Conservation (phyloP, 2,329 filamentous ascomycete genomes). For the Talaromyces sp. region DNA sequence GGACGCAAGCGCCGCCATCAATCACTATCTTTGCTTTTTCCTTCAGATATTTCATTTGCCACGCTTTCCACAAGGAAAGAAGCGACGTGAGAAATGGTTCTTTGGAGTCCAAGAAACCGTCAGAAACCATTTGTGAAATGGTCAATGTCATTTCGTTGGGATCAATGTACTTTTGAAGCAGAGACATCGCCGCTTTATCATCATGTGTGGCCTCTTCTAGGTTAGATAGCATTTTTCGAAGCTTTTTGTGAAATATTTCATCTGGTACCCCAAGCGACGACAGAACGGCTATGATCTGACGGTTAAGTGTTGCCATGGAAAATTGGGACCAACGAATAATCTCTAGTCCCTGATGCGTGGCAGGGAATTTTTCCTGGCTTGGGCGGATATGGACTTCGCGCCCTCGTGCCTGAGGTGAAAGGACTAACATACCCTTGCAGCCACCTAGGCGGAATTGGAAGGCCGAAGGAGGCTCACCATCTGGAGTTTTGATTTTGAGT, state of each 20-base stretch:
- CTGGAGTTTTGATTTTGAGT: constrained; percentile 54
- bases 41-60: constrained; percentile 84
- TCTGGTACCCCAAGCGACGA: constrained; percentile 69
- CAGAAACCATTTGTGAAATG: constrained; percentile 69
- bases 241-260: constrained; percentile 60
- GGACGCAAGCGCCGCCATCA: constrained; percentile 76
- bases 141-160: constrained; percentile 73
- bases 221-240: constrained; percentile 61
- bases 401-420: constrained; percentile 63
- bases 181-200: constrained; percentile 56
- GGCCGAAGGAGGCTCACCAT: constrained; percentile 63
- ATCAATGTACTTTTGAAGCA: constrained; percentile 74
- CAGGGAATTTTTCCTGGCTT: constrained; percentile 83
- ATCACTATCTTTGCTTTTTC: constrained; percentile 86
- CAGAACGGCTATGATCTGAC: constrained; percentile 84
- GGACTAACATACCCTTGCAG: constrained; percentile 79
- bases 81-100: constrained; percentile 83
- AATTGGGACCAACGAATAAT: constrained; percentile 77
- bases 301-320: constrained; percentile 75
- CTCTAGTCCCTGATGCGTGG: constrained; percentile 68
- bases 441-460: constrained; percentile 91
- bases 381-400: constrained; percentile 71
- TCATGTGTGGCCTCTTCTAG: constrained; percentile 67
- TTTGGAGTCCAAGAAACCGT: constrained; percentile 67
- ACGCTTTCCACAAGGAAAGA: constrained; percentile 78